These are phyloP conservation scores for Moesziomyces sp. DNA, from an alignment of 1,284 basidiomycete species.

Conservation along the genomic window DNA sequence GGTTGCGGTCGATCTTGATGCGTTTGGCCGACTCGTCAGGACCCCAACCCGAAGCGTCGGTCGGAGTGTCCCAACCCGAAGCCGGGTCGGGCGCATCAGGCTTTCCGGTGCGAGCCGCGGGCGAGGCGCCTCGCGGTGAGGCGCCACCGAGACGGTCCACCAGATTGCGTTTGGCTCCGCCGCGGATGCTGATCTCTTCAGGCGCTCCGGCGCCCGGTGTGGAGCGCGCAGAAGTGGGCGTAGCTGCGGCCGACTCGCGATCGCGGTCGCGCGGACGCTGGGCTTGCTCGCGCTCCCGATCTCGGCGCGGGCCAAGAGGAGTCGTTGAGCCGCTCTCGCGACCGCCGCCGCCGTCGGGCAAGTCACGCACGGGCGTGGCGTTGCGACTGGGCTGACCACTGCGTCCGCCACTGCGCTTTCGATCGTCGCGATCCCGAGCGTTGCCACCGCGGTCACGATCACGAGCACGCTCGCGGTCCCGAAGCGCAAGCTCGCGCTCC, in stretches of 20 bases:
- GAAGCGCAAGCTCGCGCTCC: neutral
- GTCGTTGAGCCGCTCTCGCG: slow-evolving; percentile 19
- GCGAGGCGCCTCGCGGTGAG: slow-evolving; percentile 14
- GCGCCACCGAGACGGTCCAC: slow-evolving; percentile 30
- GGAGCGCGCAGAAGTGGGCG: slow-evolving; percentile 17
- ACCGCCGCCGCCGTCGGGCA: slow-evolving; percentile 8
- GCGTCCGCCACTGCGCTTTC: slow-evolving; percentile 6
- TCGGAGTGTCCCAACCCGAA: slow-evolving; percentile 11
- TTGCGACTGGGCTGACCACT: slow-evolving; percentile 36
- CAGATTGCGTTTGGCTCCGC: slow-evolving; percentile 31
- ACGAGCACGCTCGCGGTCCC: slow-evolving; percentile 10
- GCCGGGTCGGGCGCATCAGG: slow-evolving; percentile 2
- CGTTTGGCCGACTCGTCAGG: slow-evolving; percentile 22
- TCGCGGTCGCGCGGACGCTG: slow-evolving; percentile 8
- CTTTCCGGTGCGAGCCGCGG: slow-evolving; percentile 1
- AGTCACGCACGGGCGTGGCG: slow-evolving; percentile 23
- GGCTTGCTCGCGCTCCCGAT: slow-evolving; percentile 21
- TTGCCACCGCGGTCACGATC: slow-evolving; percentile 13
- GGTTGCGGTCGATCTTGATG: slow-evolving; percentile 31
- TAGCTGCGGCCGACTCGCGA: slow-evolving; percentile 14
- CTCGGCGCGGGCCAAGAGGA: slow-evolving; percentile 20
- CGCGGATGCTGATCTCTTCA: slow-evolving; percentile 27
- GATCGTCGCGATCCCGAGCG: slow-evolving; percentile 10
- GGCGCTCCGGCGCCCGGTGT: slow-evolving; percentile 8
- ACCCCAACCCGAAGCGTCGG: slow-evolving; percentile 7